Percentiles rank a stretch among this genome's conserved stretches.
Evolutionary conservation across 306 rosid genomes (phyloP).

Genomic region (Dicorynia guianensis): DNA sequence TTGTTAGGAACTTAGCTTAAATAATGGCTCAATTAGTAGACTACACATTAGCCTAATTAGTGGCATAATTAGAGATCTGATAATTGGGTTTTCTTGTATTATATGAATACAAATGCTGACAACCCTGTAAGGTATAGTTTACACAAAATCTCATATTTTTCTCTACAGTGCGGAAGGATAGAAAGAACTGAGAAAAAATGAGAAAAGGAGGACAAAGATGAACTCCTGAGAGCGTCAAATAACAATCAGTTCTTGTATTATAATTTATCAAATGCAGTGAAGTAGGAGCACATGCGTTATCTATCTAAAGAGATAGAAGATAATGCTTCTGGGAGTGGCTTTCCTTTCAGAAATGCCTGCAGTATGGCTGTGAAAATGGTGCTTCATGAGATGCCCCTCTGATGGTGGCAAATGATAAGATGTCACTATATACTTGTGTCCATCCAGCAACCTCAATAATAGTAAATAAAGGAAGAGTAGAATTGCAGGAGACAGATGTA

Average conservation of each 20-base stretch:
- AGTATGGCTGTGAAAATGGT: constrained; percentile 58
- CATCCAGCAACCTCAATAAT: constrained; percentile 57
- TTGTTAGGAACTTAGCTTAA: no score
- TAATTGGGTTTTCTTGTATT: no score
- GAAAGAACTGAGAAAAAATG: no score
- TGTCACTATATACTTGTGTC: constrained; percentile 61
- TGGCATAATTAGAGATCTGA: no score
- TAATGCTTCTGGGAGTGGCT: constrained; percentile 48
- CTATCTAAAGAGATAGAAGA: neutral
- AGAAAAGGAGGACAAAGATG: neutral
- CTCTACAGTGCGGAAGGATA: no score
- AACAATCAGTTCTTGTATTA: neutral
- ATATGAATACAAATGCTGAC: no score
- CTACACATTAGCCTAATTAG: no score
- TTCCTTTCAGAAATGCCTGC: constrained; percentile 52
- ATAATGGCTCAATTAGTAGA: no score
- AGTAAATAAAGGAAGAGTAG: neutral
- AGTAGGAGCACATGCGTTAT: neutral
- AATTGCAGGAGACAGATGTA: neutral
- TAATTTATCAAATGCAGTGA: constrained; percentile 25
- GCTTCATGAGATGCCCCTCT: constrained; percentile 65
- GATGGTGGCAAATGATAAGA: constrained; percentile 56
- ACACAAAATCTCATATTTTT: no score
- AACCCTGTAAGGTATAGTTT: no score
- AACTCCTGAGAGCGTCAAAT: neutral